Evolutionary conservation across 2,329 filamentous ascomycete species (phyloP).

Genomic region (Pseudogymnoascus sp.): DNA sequence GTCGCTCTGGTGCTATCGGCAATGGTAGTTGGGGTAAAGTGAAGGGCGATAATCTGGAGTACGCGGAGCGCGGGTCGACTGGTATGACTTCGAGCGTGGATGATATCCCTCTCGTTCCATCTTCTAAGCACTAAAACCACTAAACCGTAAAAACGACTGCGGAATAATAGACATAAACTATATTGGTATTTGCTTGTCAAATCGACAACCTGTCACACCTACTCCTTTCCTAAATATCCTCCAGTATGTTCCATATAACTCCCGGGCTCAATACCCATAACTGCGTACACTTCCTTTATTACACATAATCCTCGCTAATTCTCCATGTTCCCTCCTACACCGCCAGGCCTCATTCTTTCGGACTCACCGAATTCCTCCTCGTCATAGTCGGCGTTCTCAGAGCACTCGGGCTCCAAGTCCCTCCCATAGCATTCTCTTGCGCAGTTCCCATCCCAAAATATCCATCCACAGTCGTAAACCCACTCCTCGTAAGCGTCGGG

Average conservation of each 20-base stretch:
- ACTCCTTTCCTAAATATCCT: neutral
- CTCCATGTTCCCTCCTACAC: neutral
- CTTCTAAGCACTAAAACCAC: constrained; percentile 5
- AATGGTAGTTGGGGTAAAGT: constrained; percentile 10
- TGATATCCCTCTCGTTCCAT: constrained; percentile 12
- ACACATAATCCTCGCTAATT: neutral
- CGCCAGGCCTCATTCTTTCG: neutral
- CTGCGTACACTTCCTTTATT: neutral
- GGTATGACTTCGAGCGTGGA: constrained; percentile 11
- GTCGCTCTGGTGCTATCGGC: neutral
- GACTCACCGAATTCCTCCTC: constrained; percentile 7
- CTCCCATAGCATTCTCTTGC: neutral
- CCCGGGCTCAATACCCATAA: neutral
- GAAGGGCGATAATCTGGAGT: constrained; percentile 8
- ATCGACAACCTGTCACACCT: neutral
- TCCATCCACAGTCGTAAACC: constrained; percentile 11
- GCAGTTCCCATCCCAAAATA: constrained; percentile 16
- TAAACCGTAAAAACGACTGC: neutral
- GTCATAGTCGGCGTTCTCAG: neutral
- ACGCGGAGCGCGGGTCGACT: constrained; percentile 8
- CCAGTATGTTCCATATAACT: neutral
- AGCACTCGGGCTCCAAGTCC: neutral
- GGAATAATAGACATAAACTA: neutral
- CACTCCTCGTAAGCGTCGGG: constrained; percentile 29
- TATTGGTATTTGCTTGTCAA: neutral